phyloP scores from a whole-genome alignment of 768 basidiomycete genomes.

The Hygrophoropsis aurantiaca region DNA sequence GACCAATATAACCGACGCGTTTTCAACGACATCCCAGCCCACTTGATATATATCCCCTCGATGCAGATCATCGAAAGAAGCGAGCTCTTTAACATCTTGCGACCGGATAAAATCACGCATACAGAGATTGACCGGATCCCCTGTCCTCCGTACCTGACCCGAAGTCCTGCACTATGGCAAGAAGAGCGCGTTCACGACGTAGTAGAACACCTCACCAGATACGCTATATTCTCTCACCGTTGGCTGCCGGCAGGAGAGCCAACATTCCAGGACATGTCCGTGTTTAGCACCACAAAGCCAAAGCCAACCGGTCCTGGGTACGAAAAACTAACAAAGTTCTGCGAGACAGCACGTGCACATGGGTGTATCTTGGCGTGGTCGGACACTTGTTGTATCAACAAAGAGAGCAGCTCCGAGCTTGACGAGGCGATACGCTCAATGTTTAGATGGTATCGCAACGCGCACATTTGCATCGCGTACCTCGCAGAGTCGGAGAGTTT shows the following conservation, averaged over 20 bases:
- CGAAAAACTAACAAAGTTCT: conserved; percentile 11
- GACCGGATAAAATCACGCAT: conserved; percentile 4
- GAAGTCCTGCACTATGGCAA: not conserved
- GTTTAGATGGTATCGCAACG: conserved; percentile 24
- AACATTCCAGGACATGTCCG: conserved; percentile 7
- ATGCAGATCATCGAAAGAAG: conserved; percentile 4
- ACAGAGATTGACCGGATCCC: not conserved
- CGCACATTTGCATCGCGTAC: conserved; percentile 17
- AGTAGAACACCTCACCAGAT: conserved; percentile 5
- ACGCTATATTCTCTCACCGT: conserved; percentile 16
- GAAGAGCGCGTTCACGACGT: conserved; percentile 4
- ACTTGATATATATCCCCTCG: conserved; percentile 6
- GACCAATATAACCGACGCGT: not conserved
- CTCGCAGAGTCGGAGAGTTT: conserved; percentile 9
- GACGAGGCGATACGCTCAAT: conserved; percentile 24
- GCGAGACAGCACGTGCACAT: conserved; percentile 9
- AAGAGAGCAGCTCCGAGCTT: conserved; percentile 21
- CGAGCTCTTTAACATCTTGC: conserved; percentile 1
- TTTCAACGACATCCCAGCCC: not conserved
- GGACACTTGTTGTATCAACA: conserved; percentile 24
- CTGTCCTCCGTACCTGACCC: not conserved
- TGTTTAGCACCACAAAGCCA: not conserved
- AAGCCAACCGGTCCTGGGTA: conserved; percentile 1
- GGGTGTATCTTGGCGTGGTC: conserved; percentile 16
- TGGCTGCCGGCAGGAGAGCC: conserved; percentile 13